Base-by-base conservation (phyloP, 257 asterid species). In the Mentha longifolia region DNA sequence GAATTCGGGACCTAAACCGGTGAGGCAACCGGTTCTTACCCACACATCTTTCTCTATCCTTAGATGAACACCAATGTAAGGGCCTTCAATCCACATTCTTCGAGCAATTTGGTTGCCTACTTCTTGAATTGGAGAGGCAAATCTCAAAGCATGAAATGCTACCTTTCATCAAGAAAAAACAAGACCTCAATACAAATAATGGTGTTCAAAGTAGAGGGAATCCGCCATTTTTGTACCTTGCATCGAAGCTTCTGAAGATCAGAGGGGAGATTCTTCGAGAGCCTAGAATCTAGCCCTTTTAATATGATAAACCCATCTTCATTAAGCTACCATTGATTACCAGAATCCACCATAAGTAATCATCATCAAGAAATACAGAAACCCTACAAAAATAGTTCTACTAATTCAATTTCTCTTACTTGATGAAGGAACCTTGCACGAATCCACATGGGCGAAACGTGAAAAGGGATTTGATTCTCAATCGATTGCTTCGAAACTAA, bases 71-170 rank as follows among this genome's bases (percentile, higher is more conserved):
- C 89, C 91, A 0, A 85, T 70, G 25, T 80, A 88, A 17, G 89
- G 89, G 16, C 95, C 95, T 70, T 85, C 95, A 3, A 80, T 83
- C 95, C 95, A 88, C 85, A 85, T 84, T 75, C 95, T 82, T 19
- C 80, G 68, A 3, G 91, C 89, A n/a, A 85, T 77, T 73, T 71
- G 85, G 58, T 80, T 77, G 47, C 91, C 85, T 2, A 88, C 75
- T 31, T 82, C 77, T 41, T 55, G 86, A 30, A 88, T 82, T 35
- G 84, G 95, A 56, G 75, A n/a, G 6, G 85, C 76, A 43, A 88
- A 88, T 80, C 83, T 78, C 69, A 88, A 54, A 30, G 88, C 89
- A 58, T 85, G 89, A 79, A 88, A 88, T 11, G 89, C 95, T 50
- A 87, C 92, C 92, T 86, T 56, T 20, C 22, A 33, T 50, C 19